Evolutionary conservation across 305 asterid genomes (phyloP).

Genomic region (Solanum hybrid): DNA sequence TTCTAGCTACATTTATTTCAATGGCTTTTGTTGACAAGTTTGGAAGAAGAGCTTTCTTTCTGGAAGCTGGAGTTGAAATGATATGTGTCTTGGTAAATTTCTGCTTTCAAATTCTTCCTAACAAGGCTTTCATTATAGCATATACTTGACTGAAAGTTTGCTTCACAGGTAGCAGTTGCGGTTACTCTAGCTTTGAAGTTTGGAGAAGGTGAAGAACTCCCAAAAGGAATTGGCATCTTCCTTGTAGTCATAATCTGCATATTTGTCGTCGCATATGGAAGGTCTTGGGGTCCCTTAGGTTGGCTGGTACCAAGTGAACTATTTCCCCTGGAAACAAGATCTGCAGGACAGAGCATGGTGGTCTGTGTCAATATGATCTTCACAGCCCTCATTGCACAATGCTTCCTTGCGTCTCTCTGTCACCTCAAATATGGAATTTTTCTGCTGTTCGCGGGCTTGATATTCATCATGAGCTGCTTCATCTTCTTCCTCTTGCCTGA

Average conservation of each 20-base stretch:
- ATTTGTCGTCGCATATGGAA: conserved; percentile 53
- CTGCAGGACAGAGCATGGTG: conserved; percentile 70
- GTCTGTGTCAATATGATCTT: conserved; percentile 63
- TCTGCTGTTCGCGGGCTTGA: conserved; percentile 43
- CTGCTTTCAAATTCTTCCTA: not conserved
- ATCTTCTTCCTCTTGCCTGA: conserved; percentile 56
- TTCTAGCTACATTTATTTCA: conserved; percentile 53
- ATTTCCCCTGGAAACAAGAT: conserved; percentile 58
- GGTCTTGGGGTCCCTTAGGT: conserved; percentile 73
- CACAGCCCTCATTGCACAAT: conserved; percentile 57
- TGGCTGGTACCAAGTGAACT: conserved; percentile 71
- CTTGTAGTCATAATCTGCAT: conserved; percentile 44
- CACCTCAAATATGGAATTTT: conserved; percentile 54
- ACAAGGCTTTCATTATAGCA: not conserved
- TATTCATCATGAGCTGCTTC: conserved; percentile 42
- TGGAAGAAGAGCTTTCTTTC: conserved; percentile 48
- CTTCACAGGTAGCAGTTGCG: conserved; percentile 41
- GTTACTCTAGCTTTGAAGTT: conserved; percentile 49
- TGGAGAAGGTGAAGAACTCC: conserved; percentile 38
- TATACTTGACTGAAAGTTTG: conserved; percentile 1
- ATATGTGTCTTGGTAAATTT: conserved; percentile 37
- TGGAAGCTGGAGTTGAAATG: conserved; percentile 57
- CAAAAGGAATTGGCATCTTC: conserved; percentile 44
- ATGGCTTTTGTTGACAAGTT: conserved; percentile 56
- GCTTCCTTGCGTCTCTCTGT: conserved; percentile 49